Base-by-base conservation (phyloP, 2,329 filamentous ascomycete species). In the Cucurbitaria berberidis region DNA sequence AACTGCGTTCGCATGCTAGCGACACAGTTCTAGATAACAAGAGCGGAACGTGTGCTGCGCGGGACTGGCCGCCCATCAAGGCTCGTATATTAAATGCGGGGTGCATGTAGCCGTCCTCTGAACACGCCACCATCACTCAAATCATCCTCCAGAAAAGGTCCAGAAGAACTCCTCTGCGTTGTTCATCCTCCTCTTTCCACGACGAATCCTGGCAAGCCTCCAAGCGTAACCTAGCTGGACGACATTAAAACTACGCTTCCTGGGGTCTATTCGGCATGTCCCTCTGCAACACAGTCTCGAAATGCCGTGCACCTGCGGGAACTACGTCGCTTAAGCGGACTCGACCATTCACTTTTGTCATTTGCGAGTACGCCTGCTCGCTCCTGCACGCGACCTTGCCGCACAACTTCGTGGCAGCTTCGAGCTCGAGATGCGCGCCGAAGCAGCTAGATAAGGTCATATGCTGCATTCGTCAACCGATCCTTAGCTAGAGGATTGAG, bases 11-110 rank as follows among this genome's bases (percentile, higher is more conserved):
- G 36, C 36, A 39, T 32, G 36, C 30, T 34, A 47, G 10, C 51
- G 43, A 21, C 29, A 51, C 38, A 24, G 49, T 59, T 59, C 54
- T 38, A 58, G 48, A 46, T 59, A 59, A 29, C 50, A 46, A 55
- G 46, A 36, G 48, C 29, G 45, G 50, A 55, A 53, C 46, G 44
- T 53, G 59, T 56, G 18, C 24, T 16, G 40, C 16, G 40, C 40
- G 40, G 40, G 62, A 64, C 63, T 59, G 62, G 57, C 63, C 63
- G 64, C 53, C 60, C 45, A 57, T 57, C 38, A 51, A 36, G 43
- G 30, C 43, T 60, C 47, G 56, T 52, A 40, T 55, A 51, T 54
- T 40, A 34, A 27, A 44, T 69, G 66, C 60, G 64, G 64, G 62
- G 64, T 68, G 56, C 66, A 66, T 55, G 48, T 43, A 24, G 30